phyloP scores from a whole-genome alignment of 164 flowering plant genomes.

The Umbellularia californica region DNA sequence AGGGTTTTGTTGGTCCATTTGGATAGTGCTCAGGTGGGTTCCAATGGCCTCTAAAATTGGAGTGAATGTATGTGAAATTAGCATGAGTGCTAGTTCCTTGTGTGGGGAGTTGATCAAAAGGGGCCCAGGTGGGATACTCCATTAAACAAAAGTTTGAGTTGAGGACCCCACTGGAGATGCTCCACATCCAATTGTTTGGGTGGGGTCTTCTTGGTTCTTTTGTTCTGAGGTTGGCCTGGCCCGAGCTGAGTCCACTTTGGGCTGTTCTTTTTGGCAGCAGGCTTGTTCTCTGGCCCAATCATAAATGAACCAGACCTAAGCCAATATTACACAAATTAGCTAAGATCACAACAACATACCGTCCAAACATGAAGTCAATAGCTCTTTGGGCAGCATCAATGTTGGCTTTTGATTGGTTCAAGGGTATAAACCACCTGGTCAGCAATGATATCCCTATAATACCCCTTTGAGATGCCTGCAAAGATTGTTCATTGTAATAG shows the following conservation, averaged over 20 bases:
- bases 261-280: neutral
- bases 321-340: neutral
- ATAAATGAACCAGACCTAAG: neutral
- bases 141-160: too few relatives aligned
- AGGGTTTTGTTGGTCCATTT: too few relatives aligned
- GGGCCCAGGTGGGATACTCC: too few relatives aligned
- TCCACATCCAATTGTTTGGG: too few relatives aligned
- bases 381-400: constrained; percentile 42
- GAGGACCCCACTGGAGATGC: too few relatives aligned
- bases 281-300: neutral
- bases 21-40: too few relatives aligned
- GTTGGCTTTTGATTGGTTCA: constrained; percentile 14
- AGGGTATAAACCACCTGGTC: constrained; percentile 39
- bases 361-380: constrained; percentile 49
- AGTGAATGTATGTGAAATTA: too few relatives aligned
- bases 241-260: neutral
- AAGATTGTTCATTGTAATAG: neutral
- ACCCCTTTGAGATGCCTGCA: constrained; percentile 54
- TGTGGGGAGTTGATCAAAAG: too few relatives aligned
- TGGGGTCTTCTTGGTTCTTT: neutral
- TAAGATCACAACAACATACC: constrained; percentile 6
- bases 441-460: constrained; percentile 51
- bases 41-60: too few relatives aligned
- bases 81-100: too few relatives aligned
- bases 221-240: neutral